Base-by-base conservation (phyloP, 495 filamentous ascomycete genomes). In the Parathielavia hyrcaniae region DNA sequence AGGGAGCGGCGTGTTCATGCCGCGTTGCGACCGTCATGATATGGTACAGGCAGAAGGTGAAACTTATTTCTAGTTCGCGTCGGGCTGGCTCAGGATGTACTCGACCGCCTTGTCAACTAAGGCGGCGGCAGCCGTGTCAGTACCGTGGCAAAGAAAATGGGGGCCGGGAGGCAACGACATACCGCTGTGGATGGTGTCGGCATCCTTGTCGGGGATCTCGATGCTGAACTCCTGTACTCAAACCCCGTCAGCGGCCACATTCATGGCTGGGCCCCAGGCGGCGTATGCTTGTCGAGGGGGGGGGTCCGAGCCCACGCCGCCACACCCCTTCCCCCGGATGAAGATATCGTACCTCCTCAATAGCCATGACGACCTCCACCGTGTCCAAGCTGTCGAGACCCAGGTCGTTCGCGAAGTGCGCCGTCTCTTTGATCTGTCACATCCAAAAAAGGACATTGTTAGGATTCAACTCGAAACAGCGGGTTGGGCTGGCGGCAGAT, bases 161-260 rank as follows among this genome's bases (percentile, higher is more conserved):
- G 10, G 22, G 35, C 9, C 16, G 22, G 45, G 19, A 26, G 8
- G 53, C 22, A 23, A 16, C 36, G n/a, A 81, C 92, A 63, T 91
- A 96, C 92, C 85, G 71, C 90, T 96, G 81, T 92, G 89, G 73
- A 98, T 96, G 62, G 83, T 81, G 77, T 98, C 93, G 62, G 93
- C 95, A 69, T 97, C 92, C 81, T 97, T 97, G 76, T 98, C 93
- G 62, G 93, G 95, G 73, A 98, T 98, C 83, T 98, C 93, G 77
- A 98, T 93, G 84, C 91, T 97, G 77, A 98, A 98, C 75, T 98
- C 93, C 92, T 97, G 69, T 73, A 64, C 49, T 40, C 35, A 0
- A 17, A 30, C 1, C 23, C 4, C 4, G 52, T 63, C 38, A 63
- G 56, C 52, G n/a, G 20, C 13, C 14, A 3, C 10, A 19, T 19